phyloP scores from a whole-genome alignment of 768 basidiomycete species.

The Rossbeevera mucosa region DNA sequence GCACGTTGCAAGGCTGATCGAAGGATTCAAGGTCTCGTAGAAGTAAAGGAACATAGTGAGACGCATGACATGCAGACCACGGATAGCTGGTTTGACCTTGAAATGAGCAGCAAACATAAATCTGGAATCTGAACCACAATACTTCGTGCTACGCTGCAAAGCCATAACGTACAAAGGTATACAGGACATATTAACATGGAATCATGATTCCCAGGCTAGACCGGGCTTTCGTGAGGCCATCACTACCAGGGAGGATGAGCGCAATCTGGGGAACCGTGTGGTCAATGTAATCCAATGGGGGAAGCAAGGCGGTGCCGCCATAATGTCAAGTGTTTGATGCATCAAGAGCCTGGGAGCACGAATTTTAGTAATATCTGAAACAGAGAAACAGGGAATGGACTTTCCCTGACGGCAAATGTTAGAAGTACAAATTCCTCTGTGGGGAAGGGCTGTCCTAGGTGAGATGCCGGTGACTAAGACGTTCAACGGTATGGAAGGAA shows the following conservation, averaged over 20 bases:
- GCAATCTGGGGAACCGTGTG: background rate
- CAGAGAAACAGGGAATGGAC: background rate
- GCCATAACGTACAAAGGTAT: background rate
- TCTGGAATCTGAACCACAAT: background rate
- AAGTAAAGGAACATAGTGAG: background rate
- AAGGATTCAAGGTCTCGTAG: background rate
- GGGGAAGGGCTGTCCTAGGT: background rate
- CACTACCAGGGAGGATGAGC: background rate
- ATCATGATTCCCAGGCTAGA: background rate
- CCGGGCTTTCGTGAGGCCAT: background rate
- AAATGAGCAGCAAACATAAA: background rate
- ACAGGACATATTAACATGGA: background rate
- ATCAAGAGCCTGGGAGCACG: background rate
- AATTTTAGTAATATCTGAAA: background rate
- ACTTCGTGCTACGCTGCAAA: background rate
- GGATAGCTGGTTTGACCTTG: background rate
- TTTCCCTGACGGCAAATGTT: background rate
- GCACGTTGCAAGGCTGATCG: background rate
- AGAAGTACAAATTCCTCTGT: background rate
- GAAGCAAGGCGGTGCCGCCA: background rate
- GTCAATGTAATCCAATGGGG: background rate
- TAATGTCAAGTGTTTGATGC: background rate
- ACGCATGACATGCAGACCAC: background rate
- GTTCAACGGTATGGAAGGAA: background rate
- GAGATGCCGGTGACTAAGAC: background rate